phyloP scores from a whole-genome alignment of 2,329 filamentous ascomycete genomes.

The Pseudopithomyces maydicus region DNA sequence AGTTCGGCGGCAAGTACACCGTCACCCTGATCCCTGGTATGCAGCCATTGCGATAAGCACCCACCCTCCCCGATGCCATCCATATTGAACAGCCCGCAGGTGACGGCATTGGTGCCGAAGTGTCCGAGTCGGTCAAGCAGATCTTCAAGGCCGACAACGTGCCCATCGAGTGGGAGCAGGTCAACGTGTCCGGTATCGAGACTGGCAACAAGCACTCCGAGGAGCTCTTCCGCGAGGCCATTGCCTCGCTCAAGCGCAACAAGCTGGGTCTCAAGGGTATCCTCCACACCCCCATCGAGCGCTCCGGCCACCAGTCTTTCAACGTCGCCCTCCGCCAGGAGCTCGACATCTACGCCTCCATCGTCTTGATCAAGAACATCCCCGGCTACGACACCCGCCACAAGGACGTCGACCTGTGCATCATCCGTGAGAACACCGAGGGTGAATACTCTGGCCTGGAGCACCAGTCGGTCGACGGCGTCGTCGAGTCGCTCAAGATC shows the following conservation, averaged over 20 bases:
- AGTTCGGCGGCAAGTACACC: conserved; percentile 99
- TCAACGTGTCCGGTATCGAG: conserved; percentile 92
- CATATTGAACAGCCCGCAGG: conserved; percentile 51
- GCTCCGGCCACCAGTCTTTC: conserved; percentile 98
- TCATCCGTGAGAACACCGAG: conserved; percentile 99
- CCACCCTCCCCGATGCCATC: conserved; percentile 10
- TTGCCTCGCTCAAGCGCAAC: conserved; percentile 95
- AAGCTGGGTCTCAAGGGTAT: conserved; percentile 99
- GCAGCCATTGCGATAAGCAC: conserved; percentile 30
- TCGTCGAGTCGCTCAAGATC: conserved; percentile 99
- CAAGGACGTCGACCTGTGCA: conserved; percentile 96
- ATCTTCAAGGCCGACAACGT: conserved; percentile 99
- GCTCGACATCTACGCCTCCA: conserved; percentile 98
- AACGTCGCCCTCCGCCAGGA: conserved; percentile 99
- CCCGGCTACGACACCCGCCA: conserved; percentile 97
- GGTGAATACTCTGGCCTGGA: conserved; percentile 99
- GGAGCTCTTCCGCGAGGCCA: conserved; percentile 92
- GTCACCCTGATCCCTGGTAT: conserved; percentile 94
- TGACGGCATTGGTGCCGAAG: conserved; percentile 97
- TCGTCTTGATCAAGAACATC: conserved; percentile 99
- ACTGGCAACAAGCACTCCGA: conserved; percentile 85
- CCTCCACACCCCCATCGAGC: conserved; percentile 94
- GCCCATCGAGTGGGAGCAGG: conserved; percentile 97
- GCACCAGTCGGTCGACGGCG: conserved; percentile 94
- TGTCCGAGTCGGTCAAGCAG: conserved; percentile 97